Percentiles rank a stretch among this genome's conserved stretches.
Conservation (phyloP, 345 rosid species). For the Lepidium aucheri region DNA sequence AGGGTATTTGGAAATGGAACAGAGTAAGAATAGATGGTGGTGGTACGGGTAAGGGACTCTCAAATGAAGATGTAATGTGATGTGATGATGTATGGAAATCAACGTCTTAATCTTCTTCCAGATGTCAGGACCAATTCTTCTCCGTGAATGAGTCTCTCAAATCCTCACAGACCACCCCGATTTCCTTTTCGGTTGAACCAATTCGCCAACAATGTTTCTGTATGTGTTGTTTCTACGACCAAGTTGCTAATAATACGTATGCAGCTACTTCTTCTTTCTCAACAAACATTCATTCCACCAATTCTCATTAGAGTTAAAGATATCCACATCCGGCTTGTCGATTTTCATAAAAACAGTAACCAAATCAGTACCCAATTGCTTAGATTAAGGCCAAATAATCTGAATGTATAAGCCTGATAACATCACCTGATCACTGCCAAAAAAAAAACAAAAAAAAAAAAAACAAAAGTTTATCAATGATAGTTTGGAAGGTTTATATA, state of each 20-base stretch:
- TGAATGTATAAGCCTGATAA: not conserved
- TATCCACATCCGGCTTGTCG: not conserved
- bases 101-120: not conserved
- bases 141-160: too few species aligned
- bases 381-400: not conserved
- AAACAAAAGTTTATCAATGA: too few species aligned
- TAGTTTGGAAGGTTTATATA: too few species aligned
- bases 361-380: too few species aligned
- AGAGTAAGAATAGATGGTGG: not conserved
- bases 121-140: too few species aligned
- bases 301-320: too few species aligned
- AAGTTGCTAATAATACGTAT: not conserved
- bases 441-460: too few species aligned
- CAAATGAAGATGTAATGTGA: not conserved
- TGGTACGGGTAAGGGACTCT: not conserved
- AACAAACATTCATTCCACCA: not conserved
- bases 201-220: too few species aligned
- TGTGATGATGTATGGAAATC: not conserved
- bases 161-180: too few species aligned
- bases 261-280: not conserved
- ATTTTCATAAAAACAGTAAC: not conserved
- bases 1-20: slow-evolving; percentile 26
- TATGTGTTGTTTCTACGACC: not conserved
- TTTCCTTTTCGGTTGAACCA: too few species aligned
- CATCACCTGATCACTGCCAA: too few species aligned